Evolutionary conservation across 495 filamentous ascomycete species (phyloP).

Genomic region (Aspergillus cavernicola): DNA sequence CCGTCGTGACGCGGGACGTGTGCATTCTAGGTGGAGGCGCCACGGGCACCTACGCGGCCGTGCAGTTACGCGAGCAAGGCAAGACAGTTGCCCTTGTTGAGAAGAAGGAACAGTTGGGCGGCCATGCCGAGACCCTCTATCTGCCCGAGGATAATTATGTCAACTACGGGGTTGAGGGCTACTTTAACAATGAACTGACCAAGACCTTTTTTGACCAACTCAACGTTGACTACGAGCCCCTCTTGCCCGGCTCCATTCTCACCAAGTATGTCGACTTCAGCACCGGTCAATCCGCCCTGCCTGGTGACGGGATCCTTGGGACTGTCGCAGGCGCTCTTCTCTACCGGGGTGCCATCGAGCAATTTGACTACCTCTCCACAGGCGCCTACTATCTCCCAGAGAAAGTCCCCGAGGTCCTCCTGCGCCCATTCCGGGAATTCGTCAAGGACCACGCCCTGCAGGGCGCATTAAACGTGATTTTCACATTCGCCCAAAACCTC

Average conservation of each 20-base stretch:
- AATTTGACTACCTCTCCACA: conserved; percentile 31
- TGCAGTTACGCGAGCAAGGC: conserved; percentile 38
- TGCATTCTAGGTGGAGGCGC: conserved; percentile 47
- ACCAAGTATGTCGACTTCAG: conserved; percentile 38
- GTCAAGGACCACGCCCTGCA: conserved; percentile 41
- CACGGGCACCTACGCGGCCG: conserved; percentile 46
- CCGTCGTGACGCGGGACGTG: conserved; percentile 26
- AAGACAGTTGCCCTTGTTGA: conserved; percentile 43
- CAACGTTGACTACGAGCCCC: conserved; percentile 21
- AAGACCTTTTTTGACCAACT: conserved; percentile 42
- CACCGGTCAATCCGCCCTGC: conserved; percentile 26
- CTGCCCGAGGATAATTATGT: conserved; percentile 26
- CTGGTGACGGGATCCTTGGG: conserved; percentile 15
- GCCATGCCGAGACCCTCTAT: conserved; percentile 42
- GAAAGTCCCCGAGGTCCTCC: conserved; percentile 40
- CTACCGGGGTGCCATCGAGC: conserved; percentile 32
- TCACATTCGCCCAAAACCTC: conserved; percentile 28
- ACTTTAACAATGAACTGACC: conserved; percentile 32
- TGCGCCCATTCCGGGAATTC: conserved; percentile 44
- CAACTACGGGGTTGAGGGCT: conserved; percentile 41
- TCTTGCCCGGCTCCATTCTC: conserved; percentile 17
- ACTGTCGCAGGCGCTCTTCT: conserved; percentile 29
- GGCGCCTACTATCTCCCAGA: conserved; percentile 37
- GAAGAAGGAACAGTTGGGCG: conserved; percentile 30
- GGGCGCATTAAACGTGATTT: conserved; percentile 27